phyloP scores from a whole-genome alignment of 2,329 filamentous ascomycete species.

The Ceratocystis albifundus region DNA sequence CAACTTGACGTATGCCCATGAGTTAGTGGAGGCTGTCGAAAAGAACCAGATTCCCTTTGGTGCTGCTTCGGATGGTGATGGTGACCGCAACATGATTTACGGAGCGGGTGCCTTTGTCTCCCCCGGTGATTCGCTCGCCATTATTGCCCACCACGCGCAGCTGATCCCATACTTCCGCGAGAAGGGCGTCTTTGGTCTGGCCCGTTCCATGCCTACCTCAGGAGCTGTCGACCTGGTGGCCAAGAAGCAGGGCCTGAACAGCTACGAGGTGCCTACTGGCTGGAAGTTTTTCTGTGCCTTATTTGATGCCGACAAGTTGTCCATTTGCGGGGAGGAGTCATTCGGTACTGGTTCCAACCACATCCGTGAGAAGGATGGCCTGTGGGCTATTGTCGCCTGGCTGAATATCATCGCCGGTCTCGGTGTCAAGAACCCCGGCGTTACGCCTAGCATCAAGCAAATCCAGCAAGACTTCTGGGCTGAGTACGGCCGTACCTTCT shows the following conservation, averaged over 20 bases:
- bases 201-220: slow-evolving; percentile 94
- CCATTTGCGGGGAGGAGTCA: slow-evolving; percentile 96
- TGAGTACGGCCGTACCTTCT: slow-evolving; percentile 93
- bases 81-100: slow-evolving; percentile 99
- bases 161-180: slow-evolving; percentile 98
- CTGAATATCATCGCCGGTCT: slow-evolving; percentile 96
- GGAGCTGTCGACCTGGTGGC: slow-evolving; percentile 92
- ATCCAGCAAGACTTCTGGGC: slow-evolving; percentile 98
- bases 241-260: slow-evolving; percentile 79
- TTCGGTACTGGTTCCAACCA: slow-evolving; percentile 98
- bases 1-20: slow-evolving; percentile 93
- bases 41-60: slow-evolving; percentile 88
- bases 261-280: slow-evolving; percentile 94
- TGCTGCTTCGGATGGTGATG: slow-evolving; percentile 90
- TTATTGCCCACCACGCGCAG: slow-evolving; percentile 93
- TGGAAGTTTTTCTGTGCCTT: slow-evolving; percentile 99
- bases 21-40: slow-evolving; percentile 86
- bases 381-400: slow-evolving; percentile 97
- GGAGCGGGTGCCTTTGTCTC: slow-evolving; percentile 93
- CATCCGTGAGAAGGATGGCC: slow-evolving; percentile 96
- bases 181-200: slow-evolving; percentile 88
- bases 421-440: slow-evolving; percentile 65
- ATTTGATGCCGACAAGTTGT: slow-evolving; percentile 89
- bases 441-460: slow-evolving; percentile 82
- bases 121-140: slow-evolving; percentile 91